Percentiles rank a stretch among this genome's conserved stretches.
Evolutionary conservation across 768 basidiomycete species (phyloP).

Genomic region (Trametopsis cervina): DNA sequence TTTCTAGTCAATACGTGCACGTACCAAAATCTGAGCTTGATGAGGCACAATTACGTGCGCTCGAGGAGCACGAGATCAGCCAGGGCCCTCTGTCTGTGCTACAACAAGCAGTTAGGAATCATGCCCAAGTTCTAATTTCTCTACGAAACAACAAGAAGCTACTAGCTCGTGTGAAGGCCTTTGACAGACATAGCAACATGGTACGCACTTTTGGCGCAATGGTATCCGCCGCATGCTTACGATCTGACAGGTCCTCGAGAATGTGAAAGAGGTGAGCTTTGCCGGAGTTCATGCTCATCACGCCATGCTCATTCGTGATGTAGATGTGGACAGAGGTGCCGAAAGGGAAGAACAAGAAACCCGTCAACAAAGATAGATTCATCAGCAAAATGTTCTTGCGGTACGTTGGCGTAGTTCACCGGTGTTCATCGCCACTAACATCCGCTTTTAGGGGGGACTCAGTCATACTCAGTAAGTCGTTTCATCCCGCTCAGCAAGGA

Average conservation of each 20-base stretch:
- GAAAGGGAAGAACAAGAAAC: conserved; percentile 98
- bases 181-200: conserved; percentile 99
- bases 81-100: conserved; percentile 95
- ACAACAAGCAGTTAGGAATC: conserved; percentile 96
- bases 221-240: no score
- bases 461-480: conserved; percentile 84
- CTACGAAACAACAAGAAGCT: conserved; percentile 98
- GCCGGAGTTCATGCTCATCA: conserved; percentile 2
- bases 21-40: conserved; percentile 96
- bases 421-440: neutral
- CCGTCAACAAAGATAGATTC: conserved; percentile 98
- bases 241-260: conserved; percentile 75
- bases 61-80: conserved; percentile 98
- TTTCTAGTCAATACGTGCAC: conserved; percentile 86
- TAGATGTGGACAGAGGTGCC: conserved; percentile 99
- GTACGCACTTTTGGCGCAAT: no score
- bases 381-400: conserved; percentile 99
- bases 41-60: conserved; percentile 89
- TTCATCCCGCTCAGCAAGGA: conserved; percentile 1
- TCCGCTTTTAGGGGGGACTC: conserved; percentile 73
- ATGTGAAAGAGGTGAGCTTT: conserved; percentile 84
- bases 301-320: neutral
- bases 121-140: conserved; percentile 95
- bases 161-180: conserved; percentile 92
- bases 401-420: conserved; percentile 33